Conservation (phyloP, 2,329 filamentous ascomycete species). For the Dactylellina leptospora region DNA sequence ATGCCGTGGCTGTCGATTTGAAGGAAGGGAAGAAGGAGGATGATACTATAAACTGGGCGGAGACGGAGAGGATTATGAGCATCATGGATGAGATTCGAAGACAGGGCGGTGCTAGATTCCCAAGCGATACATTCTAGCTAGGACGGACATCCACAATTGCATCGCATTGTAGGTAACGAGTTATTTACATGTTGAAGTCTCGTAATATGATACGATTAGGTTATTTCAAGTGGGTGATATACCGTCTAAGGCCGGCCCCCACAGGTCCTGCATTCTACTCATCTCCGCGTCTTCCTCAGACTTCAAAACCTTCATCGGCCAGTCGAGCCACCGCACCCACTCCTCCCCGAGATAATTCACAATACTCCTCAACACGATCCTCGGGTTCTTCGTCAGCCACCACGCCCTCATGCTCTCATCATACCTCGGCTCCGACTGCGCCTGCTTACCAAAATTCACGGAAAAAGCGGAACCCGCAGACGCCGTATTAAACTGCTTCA, state of each 20-base stretch:
- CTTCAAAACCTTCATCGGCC: conserved; percentile 36
- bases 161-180: no score
- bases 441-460: not conserved
- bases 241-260: conserved; percentile 18
- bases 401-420: conserved; percentile 21
- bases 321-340: conserved; percentile 38
- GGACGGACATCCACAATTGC: no score
- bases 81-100: conserved; percentile 64
- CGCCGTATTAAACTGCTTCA: conserved; percentile 15
- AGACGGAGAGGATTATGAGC: conserved; percentile 63
- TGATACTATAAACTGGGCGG: conserved; percentile 62
- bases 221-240: not conserved
- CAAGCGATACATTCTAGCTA: conserved; percentile 47
- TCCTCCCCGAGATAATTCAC: conserved; percentile 35
- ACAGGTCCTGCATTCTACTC: conserved; percentile 12
- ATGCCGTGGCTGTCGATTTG: conserved; percentile 62
- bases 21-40: conserved; percentile 60
- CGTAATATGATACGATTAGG: not conserved
- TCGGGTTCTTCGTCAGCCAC: conserved; percentile 39
- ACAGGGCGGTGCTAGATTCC: conserved; percentile 58
- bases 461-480: not conserved
- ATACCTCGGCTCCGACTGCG: not conserved
- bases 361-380: conserved; percentile 26
- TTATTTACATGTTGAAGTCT: no score
- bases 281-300: conserved; percentile 27